These are phyloP conservation scores for Scenedesmus sp. DNA, from an alignment of 163 green algal genomes.

Conservation along the genomic window DNA sequence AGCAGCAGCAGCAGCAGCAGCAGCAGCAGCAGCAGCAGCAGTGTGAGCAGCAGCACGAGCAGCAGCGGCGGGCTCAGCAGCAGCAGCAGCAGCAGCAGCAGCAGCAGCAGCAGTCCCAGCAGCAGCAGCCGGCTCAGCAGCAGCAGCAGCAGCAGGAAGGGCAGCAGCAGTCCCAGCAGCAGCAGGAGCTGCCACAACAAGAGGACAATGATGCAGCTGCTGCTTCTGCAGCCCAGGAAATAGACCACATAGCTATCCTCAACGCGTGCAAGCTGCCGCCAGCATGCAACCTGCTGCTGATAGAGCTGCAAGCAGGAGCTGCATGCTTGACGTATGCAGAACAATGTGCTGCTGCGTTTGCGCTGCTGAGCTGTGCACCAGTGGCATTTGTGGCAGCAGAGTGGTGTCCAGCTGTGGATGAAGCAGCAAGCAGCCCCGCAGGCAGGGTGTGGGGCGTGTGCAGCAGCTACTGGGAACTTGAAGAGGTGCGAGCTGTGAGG, in stretches of 20 bases:
- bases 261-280: neutral
- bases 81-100: neutral
- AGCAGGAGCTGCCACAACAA: no score
- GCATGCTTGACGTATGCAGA: neutral
- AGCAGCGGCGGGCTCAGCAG: neutral
- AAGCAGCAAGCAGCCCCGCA: neutral
- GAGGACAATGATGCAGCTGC: neutral
- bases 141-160: neutral
- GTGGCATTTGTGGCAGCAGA: neutral
- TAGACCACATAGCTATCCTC: neutral
- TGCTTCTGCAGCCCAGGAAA: neutral
- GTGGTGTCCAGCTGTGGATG: neutral
- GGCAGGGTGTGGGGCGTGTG: neutral
- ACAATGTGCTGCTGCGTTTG: neutral
- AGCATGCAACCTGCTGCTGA: neutral
- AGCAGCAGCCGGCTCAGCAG: neutral
- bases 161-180: no score
- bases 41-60: no score
- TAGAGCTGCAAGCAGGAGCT: neutral
- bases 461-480: neutral
- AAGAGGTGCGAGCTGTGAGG: neutral
- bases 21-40: neutral
- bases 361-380: neutral
- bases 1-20: neutral
- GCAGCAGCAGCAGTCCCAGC: neutral